Evolutionary conservation across 2,329 filamentous ascomycete species (phyloP), one percentile per base, ranked within the genome.

Genomic region (Stagonosporopsis vannaccii): DNA sequence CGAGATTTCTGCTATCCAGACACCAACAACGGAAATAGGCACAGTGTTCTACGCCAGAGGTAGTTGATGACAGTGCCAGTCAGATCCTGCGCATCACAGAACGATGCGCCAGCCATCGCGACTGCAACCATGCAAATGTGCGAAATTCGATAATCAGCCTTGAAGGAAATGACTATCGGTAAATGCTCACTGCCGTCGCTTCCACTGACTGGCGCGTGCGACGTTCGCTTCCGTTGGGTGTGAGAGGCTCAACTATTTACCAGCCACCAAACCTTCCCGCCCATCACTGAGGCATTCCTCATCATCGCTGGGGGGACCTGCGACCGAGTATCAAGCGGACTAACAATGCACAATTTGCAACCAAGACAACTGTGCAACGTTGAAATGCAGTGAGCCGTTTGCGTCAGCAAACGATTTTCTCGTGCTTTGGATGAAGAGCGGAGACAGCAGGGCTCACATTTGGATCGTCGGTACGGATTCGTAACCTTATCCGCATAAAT

Each of bases 381-480:
- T 7, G 42, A 46, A 19, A 49, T 46, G 41, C 42, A 51, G 35
- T 42, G 28, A 51, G 36, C 41, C 40, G 40, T 54, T 20, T 11
- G 20, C 40, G 40, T 25, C 19, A 51, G 41, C 22, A 22, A 46
- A 41, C 13, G 19, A 19, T 23, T 42, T 17, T 40, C 41, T 41
- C 36, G 47, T 44, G 42, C 42, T 22, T 9, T 8, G 41, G 33
- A 30, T 22, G 40, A 40, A 40, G 30, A 22, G 40, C 41, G 39
- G 41, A 42, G 33, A 40, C 51, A 33, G 3, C 41, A 26, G 19
- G 25, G 42, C 42, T 43, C 48, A 46, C 51, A 57, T 57, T 57
- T 51, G 47, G 54, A 57, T 57, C 48, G 48, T 30, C 47, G 44
- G 42, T 37, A 57, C 54, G 26, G 15, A 41, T 17, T 57, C 54